A percentile compares a stretch with the other conserved stretches of the same genome.
Evolutionary conservation across 108 stramenopile genomes (phyloP).

Genomic region (Fistulifera pelliculosa): DNA sequence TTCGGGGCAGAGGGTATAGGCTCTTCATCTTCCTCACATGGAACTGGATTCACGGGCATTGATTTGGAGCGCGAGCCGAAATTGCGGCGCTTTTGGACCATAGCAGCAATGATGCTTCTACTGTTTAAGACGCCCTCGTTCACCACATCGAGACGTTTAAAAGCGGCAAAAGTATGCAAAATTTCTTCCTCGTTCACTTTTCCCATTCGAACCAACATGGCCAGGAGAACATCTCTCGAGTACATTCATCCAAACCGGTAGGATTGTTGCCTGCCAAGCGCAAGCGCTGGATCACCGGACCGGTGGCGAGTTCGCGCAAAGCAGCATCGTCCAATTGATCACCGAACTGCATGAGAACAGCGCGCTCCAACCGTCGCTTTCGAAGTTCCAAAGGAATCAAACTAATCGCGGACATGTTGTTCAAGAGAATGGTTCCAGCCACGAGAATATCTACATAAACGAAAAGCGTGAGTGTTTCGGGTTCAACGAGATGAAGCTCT

Average conservation of each 20-base stretch:
- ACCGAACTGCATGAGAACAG: conserved; percentile 75
- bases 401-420: conserved; percentile 85
- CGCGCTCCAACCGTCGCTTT: conserved; percentile 70
- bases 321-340: conserved; percentile 72
- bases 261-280: conserved; percentile 53
- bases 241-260: conserved; percentile 79
- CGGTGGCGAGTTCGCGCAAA: conserved; percentile 77
- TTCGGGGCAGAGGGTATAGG: too few species aligned
- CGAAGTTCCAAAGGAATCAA: conserved; percentile 85
- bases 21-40: too few species aligned
- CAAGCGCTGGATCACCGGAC: conserved; percentile 67
- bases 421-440: conserved; percentile 70
- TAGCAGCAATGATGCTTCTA: conserved; percentile 39
- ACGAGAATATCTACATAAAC: conserved; percentile 35
- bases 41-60: background rate
- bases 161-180: conserved; percentile 72
- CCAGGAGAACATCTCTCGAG: conserved; percentile 87
- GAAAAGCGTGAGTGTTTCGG: too few species aligned
- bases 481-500: too few species aligned
- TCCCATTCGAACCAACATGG: conserved; percentile 85
- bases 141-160: conserved; percentile 64
- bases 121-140: conserved; percentile 63
- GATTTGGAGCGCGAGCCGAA: too few species aligned
- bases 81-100: conserved; percentile 24
- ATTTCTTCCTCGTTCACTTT: conserved; percentile 80